Conservation (phyloP, 441 rosid species). For the Erodium chrysanthum region DNA sequence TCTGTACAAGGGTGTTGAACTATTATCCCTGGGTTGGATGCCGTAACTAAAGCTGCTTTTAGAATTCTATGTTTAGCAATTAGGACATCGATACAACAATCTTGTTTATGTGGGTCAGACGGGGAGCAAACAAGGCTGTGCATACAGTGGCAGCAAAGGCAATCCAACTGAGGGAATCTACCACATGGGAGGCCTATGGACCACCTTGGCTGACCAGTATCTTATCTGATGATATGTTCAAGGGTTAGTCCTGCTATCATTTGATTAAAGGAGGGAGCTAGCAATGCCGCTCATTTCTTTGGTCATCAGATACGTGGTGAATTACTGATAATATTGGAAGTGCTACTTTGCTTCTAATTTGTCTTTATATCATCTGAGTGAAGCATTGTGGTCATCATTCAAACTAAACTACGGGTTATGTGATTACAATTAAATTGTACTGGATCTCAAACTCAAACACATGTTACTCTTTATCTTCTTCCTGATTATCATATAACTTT, state of each 20-base stretch:
- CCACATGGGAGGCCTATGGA: too few relatives aligned
- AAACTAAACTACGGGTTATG: background rate
- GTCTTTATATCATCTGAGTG: background rate
- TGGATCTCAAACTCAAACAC: background rate
- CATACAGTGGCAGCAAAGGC: too few relatives aligned
- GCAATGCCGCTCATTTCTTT: background rate
- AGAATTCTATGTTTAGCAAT: background rate
- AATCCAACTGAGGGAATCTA: too few relatives aligned
- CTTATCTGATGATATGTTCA: too few relatives aligned
- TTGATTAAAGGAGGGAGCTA: background rate
- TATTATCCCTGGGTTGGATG: background rate
- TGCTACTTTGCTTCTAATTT: background rate
- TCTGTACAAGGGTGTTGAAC: too few relatives aligned
- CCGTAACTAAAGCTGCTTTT: background rate
- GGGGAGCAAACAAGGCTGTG: too few relatives aligned
- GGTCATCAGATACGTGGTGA: background rate
- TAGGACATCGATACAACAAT: background rate
- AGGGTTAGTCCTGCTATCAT: background rate
- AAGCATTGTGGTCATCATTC: background rate
- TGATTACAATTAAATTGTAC: background rate
- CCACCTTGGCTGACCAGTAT: too few relatives aligned
- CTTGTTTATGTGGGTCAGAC: too few relatives aligned
- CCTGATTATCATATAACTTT: conserved; percentile 14
- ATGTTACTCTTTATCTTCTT: conserved; percentile 4
- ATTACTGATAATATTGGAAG: background rate